Conservation (phyloP, 345 rosid genomes). For the Gynandropsis gynandra region DNA sequence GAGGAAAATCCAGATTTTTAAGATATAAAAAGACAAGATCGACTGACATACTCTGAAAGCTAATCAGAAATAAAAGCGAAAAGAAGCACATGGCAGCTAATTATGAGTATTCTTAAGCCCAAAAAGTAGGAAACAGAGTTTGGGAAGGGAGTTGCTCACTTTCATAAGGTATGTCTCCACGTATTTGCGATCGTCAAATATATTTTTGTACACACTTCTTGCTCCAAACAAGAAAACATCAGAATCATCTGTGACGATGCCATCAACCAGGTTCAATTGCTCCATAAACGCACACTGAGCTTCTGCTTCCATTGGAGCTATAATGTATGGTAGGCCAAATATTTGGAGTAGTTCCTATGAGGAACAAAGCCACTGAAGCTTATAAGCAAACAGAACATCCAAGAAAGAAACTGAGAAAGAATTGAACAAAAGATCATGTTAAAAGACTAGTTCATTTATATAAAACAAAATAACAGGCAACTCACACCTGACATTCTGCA, state of each 20-base stretch:
- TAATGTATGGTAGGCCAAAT: slow-evolving; percentile 93
- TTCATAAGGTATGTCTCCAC: slow-evolving; percentile 92
- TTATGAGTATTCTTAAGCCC: not conserved
- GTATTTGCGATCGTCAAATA: slow-evolving; percentile 95
- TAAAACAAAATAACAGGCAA: slow-evolving; percentile 12
- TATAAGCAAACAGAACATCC: not conserved
- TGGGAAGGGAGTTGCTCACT: slow-evolving; percentile 33
- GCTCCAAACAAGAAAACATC: slow-evolving; percentile 94
- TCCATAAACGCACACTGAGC: slow-evolving; percentile 97
- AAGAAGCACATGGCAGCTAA: not conserved
- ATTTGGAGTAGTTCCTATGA: slow-evolving; percentile 87
- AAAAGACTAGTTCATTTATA: slow-evolving; percentile 7
- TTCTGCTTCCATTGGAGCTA: slow-evolving; percentile 99
- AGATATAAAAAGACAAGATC: not conserved
- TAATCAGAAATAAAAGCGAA: not conserved
- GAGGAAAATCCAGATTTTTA: slow-evolving; percentile 11
- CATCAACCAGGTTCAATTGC: slow-evolving; percentile 78
- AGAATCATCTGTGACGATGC: slow-evolving; percentile 93
- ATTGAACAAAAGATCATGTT: slow-evolving; percentile 1
- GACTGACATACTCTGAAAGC: slow-evolving; percentile 1
- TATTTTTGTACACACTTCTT: slow-evolving; percentile 82
- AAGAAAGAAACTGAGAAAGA: not conserved
- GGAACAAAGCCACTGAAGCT: slow-evolving; percentile 11
- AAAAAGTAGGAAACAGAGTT: slow-evolving; percentile 1
- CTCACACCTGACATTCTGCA: slow-evolving; percentile 77